Evolutionary conservation across 306 rosid species (phyloP).

Genomic region (Casuarina glauca): DNA sequence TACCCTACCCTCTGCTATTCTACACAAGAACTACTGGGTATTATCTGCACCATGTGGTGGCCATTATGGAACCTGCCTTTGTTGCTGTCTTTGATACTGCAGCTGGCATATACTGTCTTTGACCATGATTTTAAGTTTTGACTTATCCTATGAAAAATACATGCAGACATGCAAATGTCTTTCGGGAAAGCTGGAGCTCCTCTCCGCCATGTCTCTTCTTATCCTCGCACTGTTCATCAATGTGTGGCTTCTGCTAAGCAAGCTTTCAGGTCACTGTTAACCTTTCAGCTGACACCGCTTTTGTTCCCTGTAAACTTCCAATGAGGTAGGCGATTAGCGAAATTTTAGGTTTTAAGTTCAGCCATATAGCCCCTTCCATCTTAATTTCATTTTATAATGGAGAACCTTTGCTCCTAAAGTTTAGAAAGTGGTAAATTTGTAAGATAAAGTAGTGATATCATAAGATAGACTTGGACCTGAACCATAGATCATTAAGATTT

Average conservation of each 20-base stretch:
- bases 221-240: constrained; percentile 26
- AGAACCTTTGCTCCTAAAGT: background rate
- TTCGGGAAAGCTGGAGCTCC: constrained; percentile 13
- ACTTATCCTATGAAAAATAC: constrained; percentile 26
- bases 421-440: background rate
- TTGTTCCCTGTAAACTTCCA: background rate
- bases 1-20: background rate
- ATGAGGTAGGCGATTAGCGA: background rate
- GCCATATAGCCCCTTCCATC: too few species aligned
- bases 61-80: constrained; percentile 39
- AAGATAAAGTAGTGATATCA: too few species aligned
- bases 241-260: background rate
- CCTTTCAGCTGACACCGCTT: background rate
- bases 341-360: background rate
- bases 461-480: too few species aligned
- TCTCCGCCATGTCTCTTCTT: constrained; percentile 30
- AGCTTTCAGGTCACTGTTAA: background rate
- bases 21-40: background rate
- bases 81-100: constrained; percentile 22
- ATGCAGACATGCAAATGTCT: constrained; percentile 24
- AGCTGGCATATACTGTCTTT: constrained; percentile 39
- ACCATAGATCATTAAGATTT: too few species aligned
- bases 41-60: constrained; percentile 8
- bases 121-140: constrained; percentile 35
- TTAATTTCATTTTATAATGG: too few species aligned